Conservation (phyloP, 495 filamentous ascomycete species). For the Penicillium coprophilum region DNA sequence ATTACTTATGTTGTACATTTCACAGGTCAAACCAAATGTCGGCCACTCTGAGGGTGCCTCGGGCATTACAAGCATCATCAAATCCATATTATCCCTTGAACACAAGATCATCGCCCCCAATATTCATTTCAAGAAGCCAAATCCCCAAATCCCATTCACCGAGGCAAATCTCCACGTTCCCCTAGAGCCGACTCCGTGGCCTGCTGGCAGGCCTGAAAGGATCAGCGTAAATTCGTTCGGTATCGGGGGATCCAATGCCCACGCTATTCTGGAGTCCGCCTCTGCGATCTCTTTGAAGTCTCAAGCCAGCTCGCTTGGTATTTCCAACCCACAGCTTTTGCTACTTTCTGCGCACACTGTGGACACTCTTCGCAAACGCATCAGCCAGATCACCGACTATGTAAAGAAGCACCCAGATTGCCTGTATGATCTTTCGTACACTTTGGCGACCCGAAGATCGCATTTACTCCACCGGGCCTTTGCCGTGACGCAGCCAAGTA, state of each 20-base stretch:
- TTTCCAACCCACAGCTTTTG: constrained; percentile 4
- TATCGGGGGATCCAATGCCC: background rate
- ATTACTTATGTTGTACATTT: background rate
- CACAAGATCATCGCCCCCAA: constrained; percentile 36
- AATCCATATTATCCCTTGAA: constrained; percentile 67
- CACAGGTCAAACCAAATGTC: constrained; percentile 71
- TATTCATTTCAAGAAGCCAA: constrained; percentile 30
- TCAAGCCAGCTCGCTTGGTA: background rate
- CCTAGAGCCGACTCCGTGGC: constrained; percentile 29
- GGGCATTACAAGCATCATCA: constrained; percentile 71
- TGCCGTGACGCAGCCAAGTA: constrained; percentile 3
- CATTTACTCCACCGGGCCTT: constrained; percentile 21
- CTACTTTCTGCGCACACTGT: constrained; percentile 12
- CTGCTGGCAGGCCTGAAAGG: constrained; percentile 18
- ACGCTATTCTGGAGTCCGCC: constrained; percentile 31
- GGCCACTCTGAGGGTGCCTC: constrained; percentile 81
- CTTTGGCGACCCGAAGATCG: constrained; percentile 24
- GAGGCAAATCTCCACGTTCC: constrained; percentile 27
- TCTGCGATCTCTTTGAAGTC: background rate
- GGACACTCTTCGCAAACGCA: constrained; percentile 15
- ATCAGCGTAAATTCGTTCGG: constrained; percentile 15
- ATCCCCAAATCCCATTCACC: constrained; percentile 33
- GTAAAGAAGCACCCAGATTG: constrained; percentile 9
- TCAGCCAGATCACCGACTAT: constrained; percentile 14
- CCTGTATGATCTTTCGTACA: constrained; percentile 28